These are phyloP conservation scores for Sphagnum contortum DNA, from an alignment of 225 moss, liverwort and hornwort species.

Conservation along the genomic window DNA sequence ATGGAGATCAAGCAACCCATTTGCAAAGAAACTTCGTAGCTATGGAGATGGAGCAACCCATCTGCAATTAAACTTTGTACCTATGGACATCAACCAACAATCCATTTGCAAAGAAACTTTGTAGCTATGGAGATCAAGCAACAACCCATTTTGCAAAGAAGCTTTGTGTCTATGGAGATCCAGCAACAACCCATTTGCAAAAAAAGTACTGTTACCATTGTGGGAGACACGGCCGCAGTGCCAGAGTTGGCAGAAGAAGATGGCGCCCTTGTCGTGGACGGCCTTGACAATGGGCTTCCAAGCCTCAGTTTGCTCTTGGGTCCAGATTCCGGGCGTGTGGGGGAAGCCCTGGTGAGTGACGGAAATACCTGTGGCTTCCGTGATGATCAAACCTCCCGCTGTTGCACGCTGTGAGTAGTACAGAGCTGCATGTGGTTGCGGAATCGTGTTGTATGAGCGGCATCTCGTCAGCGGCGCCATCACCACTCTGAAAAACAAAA, in stretches of 20 bases:
- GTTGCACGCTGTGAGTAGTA: constrained; percentile 54
- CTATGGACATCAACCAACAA: no score
- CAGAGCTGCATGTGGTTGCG: constrained; percentile 36
- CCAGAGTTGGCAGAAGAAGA: constrained; percentile 8
- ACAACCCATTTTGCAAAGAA: no score
- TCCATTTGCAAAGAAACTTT: no score
- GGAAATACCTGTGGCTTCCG: constrained; percentile 30
- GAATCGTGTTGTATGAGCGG: constrained; percentile 27
- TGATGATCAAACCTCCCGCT: constrained; percentile 27
- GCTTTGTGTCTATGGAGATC: no score
- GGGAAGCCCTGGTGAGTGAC: constrained; percentile 26
- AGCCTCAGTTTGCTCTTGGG: constrained; percentile 8
- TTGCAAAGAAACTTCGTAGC: no score
- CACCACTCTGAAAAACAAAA: constrained; percentile 19
- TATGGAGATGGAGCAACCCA: no score
- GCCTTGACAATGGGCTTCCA: constrained; percentile 9
- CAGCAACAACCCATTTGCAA: no score
- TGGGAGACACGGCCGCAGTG: constrained; percentile 4
- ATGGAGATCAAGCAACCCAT: no score
- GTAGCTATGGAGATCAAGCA: no score
- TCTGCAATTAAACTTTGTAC: no score
- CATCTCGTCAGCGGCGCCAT: constrained; percentile 56
- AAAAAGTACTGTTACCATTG: neutral
- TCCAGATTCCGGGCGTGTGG: neutral
- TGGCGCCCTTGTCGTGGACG: constrained; percentile 5